Evolutionary conservation across 2,329 filamentous ascomycete genomes (phyloP).

Genomic region (Fusarium ramigenum): DNA sequence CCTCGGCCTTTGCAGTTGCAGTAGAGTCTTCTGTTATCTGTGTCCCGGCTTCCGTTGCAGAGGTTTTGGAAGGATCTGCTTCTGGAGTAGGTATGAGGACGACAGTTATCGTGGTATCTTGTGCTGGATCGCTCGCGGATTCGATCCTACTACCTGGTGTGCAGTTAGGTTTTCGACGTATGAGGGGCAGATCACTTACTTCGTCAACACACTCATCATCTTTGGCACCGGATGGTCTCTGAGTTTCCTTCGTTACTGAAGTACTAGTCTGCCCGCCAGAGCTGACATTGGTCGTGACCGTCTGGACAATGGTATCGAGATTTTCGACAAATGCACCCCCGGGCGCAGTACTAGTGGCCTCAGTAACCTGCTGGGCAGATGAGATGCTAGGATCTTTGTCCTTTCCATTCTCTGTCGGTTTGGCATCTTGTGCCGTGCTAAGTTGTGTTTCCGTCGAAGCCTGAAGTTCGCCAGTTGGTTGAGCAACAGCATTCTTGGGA

Average conservation of each 20-base stretch:
- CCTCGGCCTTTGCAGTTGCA: neutral
- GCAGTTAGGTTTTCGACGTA: constrained; percentile 42
- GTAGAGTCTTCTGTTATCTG: neutral
- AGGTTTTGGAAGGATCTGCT: neutral
- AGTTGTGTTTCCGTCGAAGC: neutral
- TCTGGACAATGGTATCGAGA: neutral
- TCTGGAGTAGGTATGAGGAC: neutral
- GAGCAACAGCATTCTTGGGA: neutral
- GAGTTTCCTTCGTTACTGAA: neutral
- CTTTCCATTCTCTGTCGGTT: neutral
- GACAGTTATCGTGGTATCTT: neutral
- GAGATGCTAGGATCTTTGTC: too few species aligned
- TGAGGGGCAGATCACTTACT: constrained; percentile 40
- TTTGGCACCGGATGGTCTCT: neutral
- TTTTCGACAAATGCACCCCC: constrained; percentile 26
- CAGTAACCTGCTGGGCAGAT: neutral
- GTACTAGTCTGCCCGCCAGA: neutral
- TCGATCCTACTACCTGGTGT: constrained; percentile 29
- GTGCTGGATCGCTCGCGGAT: neutral
- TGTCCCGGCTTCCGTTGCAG: neutral
- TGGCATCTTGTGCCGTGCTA: neutral
- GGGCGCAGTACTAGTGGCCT: neutral
- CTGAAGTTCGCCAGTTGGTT: neutral
- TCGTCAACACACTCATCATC: constrained; percentile 12
- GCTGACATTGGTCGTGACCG: neutral